These are phyloP conservation scores for Eragrostis curvula DNA, from an alignment of 176 grass and related monocot genomes.

Conservation along the genomic window DNA sequence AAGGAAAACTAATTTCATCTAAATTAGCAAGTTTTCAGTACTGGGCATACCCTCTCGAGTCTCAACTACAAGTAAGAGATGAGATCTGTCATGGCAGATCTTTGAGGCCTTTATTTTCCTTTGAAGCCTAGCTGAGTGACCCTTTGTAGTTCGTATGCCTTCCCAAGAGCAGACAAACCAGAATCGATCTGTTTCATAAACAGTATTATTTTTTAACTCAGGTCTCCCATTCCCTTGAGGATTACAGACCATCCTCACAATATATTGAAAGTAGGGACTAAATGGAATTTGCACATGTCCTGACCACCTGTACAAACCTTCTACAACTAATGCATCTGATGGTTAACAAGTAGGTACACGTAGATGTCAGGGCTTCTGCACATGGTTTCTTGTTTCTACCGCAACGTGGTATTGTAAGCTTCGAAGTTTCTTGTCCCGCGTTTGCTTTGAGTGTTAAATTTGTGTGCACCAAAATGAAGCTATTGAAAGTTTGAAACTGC, in stretches of 20 bases:
- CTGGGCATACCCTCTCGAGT: constrained; percentile 13
- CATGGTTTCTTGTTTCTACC: too few species aligned
- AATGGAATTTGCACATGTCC: neutral
- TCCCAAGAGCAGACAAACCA: too few species aligned
- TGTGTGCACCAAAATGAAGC: neutral
- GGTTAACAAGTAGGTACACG: neutral
- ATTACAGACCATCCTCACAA: neutral
- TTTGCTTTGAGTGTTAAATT: neutral
- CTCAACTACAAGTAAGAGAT: neutral
- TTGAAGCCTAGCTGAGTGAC: too few species aligned
- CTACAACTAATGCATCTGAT: neutral
- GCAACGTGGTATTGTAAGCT: neutral
- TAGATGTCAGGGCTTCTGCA: too few species aligned
- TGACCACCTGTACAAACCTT: neutral
- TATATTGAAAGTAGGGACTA: neutral
- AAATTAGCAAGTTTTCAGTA: constrained; percentile 25
- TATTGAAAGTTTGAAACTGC: constrained; percentile 1
- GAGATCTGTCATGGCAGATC: constrained; percentile 6
- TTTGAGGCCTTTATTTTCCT: too few species aligned
- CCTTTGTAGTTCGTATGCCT: too few species aligned
- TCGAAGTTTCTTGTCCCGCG: neutral
- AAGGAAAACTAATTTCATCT: neutral
- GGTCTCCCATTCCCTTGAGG: neutral
- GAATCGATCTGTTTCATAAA: neutral
- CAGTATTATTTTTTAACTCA: neutral